Evolutionary conservation across 495 filamentous ascomycete species (phyloP).

Genomic region (Penicilliopsis zonata): DNA sequence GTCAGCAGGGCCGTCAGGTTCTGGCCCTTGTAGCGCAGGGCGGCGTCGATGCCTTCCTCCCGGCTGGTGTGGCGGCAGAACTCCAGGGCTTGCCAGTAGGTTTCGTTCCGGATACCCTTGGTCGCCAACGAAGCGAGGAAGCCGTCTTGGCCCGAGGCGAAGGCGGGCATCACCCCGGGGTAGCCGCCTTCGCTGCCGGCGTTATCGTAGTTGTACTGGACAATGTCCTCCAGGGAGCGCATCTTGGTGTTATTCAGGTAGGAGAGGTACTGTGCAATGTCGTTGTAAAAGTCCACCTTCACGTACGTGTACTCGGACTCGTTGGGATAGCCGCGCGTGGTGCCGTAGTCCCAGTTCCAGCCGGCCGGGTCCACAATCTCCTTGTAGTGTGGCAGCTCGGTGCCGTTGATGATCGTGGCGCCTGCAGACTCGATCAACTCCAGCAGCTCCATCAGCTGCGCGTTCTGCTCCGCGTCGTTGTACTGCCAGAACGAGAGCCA

Average conservation of each 20-base stretch:
- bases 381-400: slow-evolving; percentile 51
- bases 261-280: slow-evolving; percentile 52
- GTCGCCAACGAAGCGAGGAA: slow-evolving; percentile 49
- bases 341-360: slow-evolving; percentile 66
- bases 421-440: slow-evolving; percentile 44
- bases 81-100: slow-evolving; percentile 50
- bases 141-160: slow-evolving; percentile 57
- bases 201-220: slow-evolving; percentile 56
- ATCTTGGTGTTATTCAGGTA: slow-evolving; percentile 54
- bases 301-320: slow-evolving; percentile 61
- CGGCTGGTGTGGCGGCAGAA: slow-evolving; percentile 47
- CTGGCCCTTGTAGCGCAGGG: slow-evolving; percentile 36
- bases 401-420: slow-evolving; percentile 57
- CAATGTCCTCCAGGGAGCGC: slow-evolving; percentile 51
- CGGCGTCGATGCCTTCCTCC: slow-evolving; percentile 57
- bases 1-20: slow-evolving; percentile 50
- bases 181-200: slow-evolving; percentile 57
- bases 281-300: slow-evolving; percentile 70
- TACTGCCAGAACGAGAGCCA: slow-evolving; percentile 57
- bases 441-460: slow-evolving; percentile 39
- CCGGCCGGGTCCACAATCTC: slow-evolving; percentile 47
- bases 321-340: slow-evolving; percentile 48
- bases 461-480: slow-evolving; percentile 39
- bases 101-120: slow-evolving; percentile 49
- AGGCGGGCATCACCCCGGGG: slow-evolving; percentile 50